Evolutionary conservation across 2,329 filamentous ascomycete species (phyloP), one percentile per base, ranked within the genome.

Genomic region (Colletotrichum sansevieriae): DNA sequence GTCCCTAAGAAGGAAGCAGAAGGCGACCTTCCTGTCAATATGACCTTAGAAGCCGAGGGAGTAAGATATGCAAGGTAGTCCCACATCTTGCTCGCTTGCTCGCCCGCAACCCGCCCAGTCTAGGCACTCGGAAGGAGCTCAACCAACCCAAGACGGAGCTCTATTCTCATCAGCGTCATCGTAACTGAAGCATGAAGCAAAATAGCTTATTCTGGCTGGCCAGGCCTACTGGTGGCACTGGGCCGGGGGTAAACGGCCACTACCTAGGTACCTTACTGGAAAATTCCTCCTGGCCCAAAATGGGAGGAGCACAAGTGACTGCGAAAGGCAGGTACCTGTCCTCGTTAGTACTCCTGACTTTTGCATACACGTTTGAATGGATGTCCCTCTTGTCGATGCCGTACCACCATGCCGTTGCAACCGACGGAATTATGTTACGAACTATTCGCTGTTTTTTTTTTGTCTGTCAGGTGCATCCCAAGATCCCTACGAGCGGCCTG

Each of bases 101-200:
- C 35, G 12, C 35, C 9, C 12, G 35, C 7, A 12, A 13, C 35
- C 10, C 12, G 29, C 49, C 15, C 49, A 52, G 49, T 33, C 49
- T 15, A 51, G 47, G 15, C 11, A 13, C 15, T 13, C 8, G 29
- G 29, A 29, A 29, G 25, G 29, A 51, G 57, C 29, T 52, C 35
- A 46, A 39, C 58, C 58, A 61, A 61, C 35, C 58, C 63, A 46
- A 65, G 63, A 47, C 56, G 63, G 56, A 55, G 62, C 25, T 55
- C 33, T 61, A 29, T 25, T 55, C 9, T 22, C 37, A 52, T 41
- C 41, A 59, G 62, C 66, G 66, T 69, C 62, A 69, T 69, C 62
- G 55, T 66, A 61, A 49, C 47, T 20, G 35, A 49, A 68, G 65
- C 55, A 55, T 20, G 35, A 49, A 68, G 65, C 55, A 55, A 59